Conservation (phyloP, 1,284 basidiomycete genomes). For the Puccinia polysora region DNA sequence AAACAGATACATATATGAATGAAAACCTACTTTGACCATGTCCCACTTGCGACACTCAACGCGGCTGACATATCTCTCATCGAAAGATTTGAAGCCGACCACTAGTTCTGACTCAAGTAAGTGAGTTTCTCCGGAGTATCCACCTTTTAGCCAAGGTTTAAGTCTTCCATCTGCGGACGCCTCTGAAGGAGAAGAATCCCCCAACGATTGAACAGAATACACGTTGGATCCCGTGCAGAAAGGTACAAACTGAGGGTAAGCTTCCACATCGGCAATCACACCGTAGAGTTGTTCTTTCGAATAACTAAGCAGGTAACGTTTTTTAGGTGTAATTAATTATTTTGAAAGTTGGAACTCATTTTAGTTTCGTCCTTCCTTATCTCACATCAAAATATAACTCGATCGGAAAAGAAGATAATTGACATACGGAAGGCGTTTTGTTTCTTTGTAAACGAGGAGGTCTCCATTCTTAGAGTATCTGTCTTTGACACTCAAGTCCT, state of each 20-base stretch:
- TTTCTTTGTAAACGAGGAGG: constrained; percentile 37
- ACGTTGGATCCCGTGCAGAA: constrained; percentile 34
- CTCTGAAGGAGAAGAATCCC: constrained; percentile 1
- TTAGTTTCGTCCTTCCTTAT: too few species aligned
- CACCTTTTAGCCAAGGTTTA: constrained; percentile 26
- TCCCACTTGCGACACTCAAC: constrained; percentile 42
- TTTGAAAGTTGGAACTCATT: too few species aligned
- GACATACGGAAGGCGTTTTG: constrained; percentile 29
- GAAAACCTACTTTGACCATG: constrained; percentile 29
- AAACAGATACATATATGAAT: background rate
- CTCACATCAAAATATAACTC: constrained; percentile 3
- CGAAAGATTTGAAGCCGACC: constrained; percentile 35
- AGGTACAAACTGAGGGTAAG: constrained; percentile 41
- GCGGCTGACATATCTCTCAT: constrained; percentile 28
- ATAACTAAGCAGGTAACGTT: constrained; percentile 14
- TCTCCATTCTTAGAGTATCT: constrained; percentile 36
- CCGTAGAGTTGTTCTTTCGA: constrained; percentile 38
- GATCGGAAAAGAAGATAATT: background rate
- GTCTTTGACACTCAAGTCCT: constrained; percentile 23
- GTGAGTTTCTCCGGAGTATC: constrained; percentile 28
- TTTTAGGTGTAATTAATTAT: background rate
- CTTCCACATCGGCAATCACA: constrained; percentile 40
- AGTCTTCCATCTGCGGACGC: background rate
- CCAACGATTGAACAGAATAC: constrained; percentile 16
- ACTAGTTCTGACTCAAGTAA: constrained; percentile 31